These are phyloP conservation scores for Chiua sp. DNA, from an alignment of 1,284 basidiomycete species.

Conservation along the genomic window DNA sequence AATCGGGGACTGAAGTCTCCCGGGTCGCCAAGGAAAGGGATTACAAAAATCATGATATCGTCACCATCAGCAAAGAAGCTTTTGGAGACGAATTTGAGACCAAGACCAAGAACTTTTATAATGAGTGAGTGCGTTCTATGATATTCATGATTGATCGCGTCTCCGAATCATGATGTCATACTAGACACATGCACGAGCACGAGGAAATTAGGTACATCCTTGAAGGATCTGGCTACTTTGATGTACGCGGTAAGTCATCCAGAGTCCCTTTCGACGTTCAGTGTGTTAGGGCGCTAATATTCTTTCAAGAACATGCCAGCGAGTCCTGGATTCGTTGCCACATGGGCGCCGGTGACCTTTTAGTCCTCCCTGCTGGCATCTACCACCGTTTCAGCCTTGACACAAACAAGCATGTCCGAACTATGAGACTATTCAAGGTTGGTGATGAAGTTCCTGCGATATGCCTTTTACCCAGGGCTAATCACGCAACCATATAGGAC, in stretches of 20 bases:
- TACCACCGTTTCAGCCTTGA: conserved; percentile 88
- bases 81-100: conserved; percentile 79
- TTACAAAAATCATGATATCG: conserved; percentile 80
- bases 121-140: conserved; percentile 59
- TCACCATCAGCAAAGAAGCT: conserved; percentile 75
- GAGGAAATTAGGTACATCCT: conserved; percentile 89
- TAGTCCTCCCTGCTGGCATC: conserved; percentile 77
- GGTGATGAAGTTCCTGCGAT: no score
- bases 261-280: no score
- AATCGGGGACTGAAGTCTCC: conserved; percentile 51
- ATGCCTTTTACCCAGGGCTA: no score
- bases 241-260: conserved; percentile 66
- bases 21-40: conserved; percentile 65
- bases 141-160: no score
- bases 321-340: conserved; percentile 78
- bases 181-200: conserved; percentile 86
- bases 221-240: conserved; percentile 83
- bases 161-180: neutral
- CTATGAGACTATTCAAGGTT: conserved; percentile 80
- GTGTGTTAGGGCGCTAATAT: conserved; percentile 26
- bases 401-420: conserved; percentile 64
- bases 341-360: conserved; percentile 70
- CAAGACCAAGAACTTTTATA: conserved; percentile 80
- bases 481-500: conserved; percentile 54
- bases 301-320: conserved; percentile 58